Percentiles rank a stretch among this genome's conserved stretches.
Evolutionary conservation across 2,329 filamentous ascomycete species (phyloP).

Genomic region (Venturia aucupariae): DNA sequence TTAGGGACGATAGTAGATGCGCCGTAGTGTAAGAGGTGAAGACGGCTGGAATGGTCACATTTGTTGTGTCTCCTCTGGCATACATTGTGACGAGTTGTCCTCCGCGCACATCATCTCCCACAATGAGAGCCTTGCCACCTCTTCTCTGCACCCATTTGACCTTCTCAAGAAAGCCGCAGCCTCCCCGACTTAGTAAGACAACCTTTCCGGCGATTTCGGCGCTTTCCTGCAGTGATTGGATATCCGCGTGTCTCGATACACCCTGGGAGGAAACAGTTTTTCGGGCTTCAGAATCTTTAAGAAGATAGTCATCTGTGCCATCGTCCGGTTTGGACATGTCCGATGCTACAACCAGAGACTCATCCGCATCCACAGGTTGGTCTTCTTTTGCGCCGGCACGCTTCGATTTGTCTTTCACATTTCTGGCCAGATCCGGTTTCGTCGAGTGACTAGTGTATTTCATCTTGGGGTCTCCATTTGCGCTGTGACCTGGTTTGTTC

Average conservation of each 20-base stretch:
- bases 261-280: slow-evolving; percentile 13
- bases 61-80: slow-evolving; percentile 90
- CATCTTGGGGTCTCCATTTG: slow-evolving; percentile 15
- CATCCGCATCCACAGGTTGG: background rate
- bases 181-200: slow-evolving; percentile 81
- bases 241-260: slow-evolving; percentile 60
- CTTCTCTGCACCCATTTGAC: slow-evolving; percentile 93
- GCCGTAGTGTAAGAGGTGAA: slow-evolving; percentile 95
- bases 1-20: slow-evolving; percentile 79
- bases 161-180: slow-evolving; percentile 94
- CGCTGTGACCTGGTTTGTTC: slow-evolving; percentile 31
- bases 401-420: slow-evolving; percentile 15
- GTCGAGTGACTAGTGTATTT: background rate
- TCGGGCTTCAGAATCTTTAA: slow-evolving; percentile 36
- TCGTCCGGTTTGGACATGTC: slow-evolving; percentile 44
- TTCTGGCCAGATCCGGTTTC: slow-evolving; percentile 13
- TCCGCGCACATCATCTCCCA: slow-evolving; percentile 85
- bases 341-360: background rate
- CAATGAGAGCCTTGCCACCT: slow-evolving; percentile 81
- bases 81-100: slow-evolving; percentile 95
- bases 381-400: slow-evolving; percentile 9
- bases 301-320: slow-evolving; percentile 74
- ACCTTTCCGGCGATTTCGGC: slow-evolving; percentile 92
- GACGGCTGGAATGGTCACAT: slow-evolving; percentile 84
- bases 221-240: slow-evolving; percentile 81